These are phyloP conservation scores for Thielaviopsis euricoi DNA, from an alignment of 2,329 filamentous ascomycete species.

Conservation along the genomic window DNA sequence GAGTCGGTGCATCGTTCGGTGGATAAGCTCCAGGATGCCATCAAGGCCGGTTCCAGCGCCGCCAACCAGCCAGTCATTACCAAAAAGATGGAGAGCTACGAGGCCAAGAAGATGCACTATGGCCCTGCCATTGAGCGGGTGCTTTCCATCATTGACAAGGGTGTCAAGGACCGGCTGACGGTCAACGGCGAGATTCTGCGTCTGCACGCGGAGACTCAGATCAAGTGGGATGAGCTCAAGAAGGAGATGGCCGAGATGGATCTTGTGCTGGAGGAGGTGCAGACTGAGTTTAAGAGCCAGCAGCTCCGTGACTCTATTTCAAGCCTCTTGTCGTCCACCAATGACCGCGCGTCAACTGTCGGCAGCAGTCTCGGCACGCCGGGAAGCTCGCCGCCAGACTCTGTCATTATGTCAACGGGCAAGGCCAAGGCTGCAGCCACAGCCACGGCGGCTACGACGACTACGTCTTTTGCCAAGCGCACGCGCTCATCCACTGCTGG, in stretches of 20 bases:
- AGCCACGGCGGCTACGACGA: constrained; percentile 31
- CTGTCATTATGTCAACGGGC: constrained; percentile 38
- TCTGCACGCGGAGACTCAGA: constrained; percentile 68
- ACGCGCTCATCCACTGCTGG: constrained; percentile 29
- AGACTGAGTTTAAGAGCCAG: constrained; percentile 45
- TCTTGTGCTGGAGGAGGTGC: constrained; percentile 54
- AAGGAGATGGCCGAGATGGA: constrained; percentile 66
- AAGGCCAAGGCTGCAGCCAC: too few relatives aligned
- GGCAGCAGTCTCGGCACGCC: constrained; percentile 57
- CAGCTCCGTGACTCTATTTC: constrained; percentile 85
- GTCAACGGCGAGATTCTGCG: constrained; percentile 91
- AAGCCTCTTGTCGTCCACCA: constrained; percentile 67
- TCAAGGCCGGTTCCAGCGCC: constrained; percentile 59
- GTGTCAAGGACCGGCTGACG: constrained; percentile 86
- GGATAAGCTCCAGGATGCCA: constrained; percentile 60
- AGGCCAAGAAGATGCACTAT: constrained; percentile 89
- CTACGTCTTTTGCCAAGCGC: constrained; percentile 25
- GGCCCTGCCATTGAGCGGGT: constrained; percentile 85
- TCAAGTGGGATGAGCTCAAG: constrained; percentile 64
- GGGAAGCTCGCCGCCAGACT: constrained; percentile 48
- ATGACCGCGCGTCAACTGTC: constrained; percentile 50
- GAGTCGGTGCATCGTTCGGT: constrained; percentile 85
- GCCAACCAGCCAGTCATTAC: constrained; percentile 52
- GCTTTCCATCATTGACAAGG: constrained; percentile 81
- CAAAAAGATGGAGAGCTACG: constrained; percentile 84